Evolutionary conservation across 176 grass and related monocot genomes (phyloP), one percentile per base, ranked within the genome.

Genomic region (Calamus simplicifolius): DNA sequence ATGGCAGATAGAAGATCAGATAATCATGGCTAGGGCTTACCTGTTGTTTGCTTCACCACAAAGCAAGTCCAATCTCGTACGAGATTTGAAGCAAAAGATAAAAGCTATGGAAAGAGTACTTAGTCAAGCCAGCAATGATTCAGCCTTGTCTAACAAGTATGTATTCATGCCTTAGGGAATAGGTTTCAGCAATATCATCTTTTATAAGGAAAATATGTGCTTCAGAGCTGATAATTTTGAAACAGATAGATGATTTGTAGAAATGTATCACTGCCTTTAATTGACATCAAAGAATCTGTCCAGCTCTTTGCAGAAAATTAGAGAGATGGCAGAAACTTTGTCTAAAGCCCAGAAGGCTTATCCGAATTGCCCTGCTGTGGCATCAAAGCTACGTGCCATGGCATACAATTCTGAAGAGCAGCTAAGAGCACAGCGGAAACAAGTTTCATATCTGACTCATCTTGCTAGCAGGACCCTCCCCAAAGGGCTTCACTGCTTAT

Each of bases 401-500:
- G 66, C 76, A 61, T 77, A 71, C 16, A 74, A 82, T 67, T 82
- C 75, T 5, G 92, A 97, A 75, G 83, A 96, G 64, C 77, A 88
- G 77, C 68, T 90, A 48, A 96, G 71, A 51, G 87, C 80, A 38
- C 75, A 82, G 28, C 78, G 63, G 70, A 90, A 64, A 53, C 80
- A 96, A 77, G 68, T 75, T 50, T 82, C 81, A 18, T 88, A 87
- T 77, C 77, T 97, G 64, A 69, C 73, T 63, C 91, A 85, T 55
- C 80, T 97, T 64, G 73, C 80, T 38, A 72, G 75, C 23, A 85
- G 83, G 61, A 85, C 84, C 4, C 71, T 88, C 63, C 84, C 87
- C 5, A 97, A 91, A 75, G 81, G 84, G 57, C 84, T 91, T 85
- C 87, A 91, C 66, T 97, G 87, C 63, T 69, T 97, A 67, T 80